Percentiles rank a stretch among this genome's conserved stretches.
phyloP scores from a whole-genome alignment of 768 basidiomycete genomes.

The Lactarius akahatsu region DNA sequence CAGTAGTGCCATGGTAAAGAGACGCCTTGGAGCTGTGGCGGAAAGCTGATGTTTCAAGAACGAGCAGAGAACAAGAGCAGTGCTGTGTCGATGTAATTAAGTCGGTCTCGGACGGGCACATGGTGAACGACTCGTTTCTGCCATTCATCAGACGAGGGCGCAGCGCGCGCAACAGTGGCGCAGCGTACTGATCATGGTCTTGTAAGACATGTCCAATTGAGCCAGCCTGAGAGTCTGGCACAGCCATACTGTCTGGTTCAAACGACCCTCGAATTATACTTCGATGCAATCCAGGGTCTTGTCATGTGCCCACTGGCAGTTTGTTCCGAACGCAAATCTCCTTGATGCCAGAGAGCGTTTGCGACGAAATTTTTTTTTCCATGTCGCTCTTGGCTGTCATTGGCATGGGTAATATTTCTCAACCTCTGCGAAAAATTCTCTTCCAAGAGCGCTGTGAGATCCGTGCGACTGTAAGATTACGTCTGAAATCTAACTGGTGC shows the following conservation, averaged over 20 bases:
- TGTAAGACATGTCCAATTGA: not conserved
- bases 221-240: not conserved
- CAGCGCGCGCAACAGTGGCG: too few species aligned
- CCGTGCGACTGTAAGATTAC: not conserved
- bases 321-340: not conserved
- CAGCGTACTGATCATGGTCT: not conserved
- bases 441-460: not conserved
- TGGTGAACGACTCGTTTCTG: not conserved
- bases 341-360: not conserved
- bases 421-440: not conserved
- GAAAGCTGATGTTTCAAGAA: not conserved
- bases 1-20: not conserved
- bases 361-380: conserved; percentile 2
- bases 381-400: not conserved
- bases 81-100: not conserved
- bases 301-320: not conserved
- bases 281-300: not conserved
- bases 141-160: not conserved
- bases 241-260: not conserved
- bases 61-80: not conserved
- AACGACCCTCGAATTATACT: not conserved
- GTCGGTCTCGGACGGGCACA: not conserved
- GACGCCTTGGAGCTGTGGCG: not conserved
- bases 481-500: not conserved
- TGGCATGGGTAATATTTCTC: not conserved